Conservation (phyloP, 1,284 basidiomycete species). For the Chiua sp. region DNA sequence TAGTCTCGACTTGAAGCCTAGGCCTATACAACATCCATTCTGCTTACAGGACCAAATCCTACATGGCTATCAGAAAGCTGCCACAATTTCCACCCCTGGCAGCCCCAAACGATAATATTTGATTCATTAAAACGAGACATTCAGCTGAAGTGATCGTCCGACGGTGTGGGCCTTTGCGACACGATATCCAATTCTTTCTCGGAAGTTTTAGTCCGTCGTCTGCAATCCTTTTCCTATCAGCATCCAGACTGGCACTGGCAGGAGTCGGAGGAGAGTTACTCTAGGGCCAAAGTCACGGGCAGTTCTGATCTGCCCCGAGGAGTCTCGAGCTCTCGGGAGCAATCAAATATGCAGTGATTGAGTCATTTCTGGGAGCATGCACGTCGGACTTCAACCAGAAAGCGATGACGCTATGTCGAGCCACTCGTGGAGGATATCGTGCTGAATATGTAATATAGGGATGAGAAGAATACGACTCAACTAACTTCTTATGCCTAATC, state of each 20-base stretch:
- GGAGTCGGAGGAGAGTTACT: constrained; percentile 60
- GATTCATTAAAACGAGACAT: not conserved
- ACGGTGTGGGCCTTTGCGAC: constrained; percentile 52
- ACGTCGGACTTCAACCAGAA: constrained; percentile 78
- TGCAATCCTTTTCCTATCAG: constrained; percentile 25
- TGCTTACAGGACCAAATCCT: not conserved
- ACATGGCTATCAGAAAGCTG: not conserved
- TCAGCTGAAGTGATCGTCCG: constrained; percentile 9
- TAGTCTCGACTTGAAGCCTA: not conserved
- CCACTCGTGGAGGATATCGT: constrained; percentile 63
- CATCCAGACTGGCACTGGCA: constrained; percentile 1
- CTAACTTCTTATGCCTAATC: constrained; percentile 64
- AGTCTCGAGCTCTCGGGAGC: constrained; percentile 73
- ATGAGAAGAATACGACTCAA: constrained; percentile 56
- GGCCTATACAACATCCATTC: not conserved
- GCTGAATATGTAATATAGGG: constrained; percentile 71
- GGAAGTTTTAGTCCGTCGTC: constrained; percentile 52
- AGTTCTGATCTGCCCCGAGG: constrained; percentile 74
- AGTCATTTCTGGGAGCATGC: constrained; percentile 75
- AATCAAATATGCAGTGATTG: constrained; percentile 74
- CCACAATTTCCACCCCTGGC: not conserved
- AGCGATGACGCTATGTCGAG: constrained; percentile 73
- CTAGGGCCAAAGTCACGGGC: constrained; percentile 78
- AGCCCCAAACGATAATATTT: not conserved
- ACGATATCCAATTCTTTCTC: constrained; percentile 51